phyloP scores from a whole-genome alignment of 2,329 filamentous ascomycete genomes.

The Colletotrichum sublineola region DNA sequence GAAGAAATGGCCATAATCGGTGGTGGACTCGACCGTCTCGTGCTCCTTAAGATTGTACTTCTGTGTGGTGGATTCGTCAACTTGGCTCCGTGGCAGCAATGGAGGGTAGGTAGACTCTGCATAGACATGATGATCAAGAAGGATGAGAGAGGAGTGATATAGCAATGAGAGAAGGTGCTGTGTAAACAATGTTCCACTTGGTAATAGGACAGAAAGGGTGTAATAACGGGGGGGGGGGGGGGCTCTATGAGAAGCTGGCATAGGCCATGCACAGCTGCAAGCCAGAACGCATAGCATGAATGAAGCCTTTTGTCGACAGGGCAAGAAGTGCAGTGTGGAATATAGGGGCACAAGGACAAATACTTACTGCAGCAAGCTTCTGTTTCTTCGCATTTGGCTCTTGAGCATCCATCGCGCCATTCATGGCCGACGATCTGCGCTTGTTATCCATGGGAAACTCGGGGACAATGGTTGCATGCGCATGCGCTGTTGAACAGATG shows the following conservation, averaged over 20 bases:
- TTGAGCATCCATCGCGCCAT: conserved; percentile 61
- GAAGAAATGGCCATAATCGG: conserved; percentile 78
- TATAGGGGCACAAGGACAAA: conserved; percentile 37
- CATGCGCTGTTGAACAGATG: conserved; percentile 20
- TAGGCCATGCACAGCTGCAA: conserved; percentile 9
- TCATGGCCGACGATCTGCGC: conserved; percentile 63
- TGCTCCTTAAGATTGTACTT: conserved; percentile 65
- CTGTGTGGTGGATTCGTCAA: conserved; percentile 42
- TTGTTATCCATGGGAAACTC: conserved; percentile 65
- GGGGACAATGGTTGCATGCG: conserved; percentile 22
- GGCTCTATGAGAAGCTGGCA: neutral
- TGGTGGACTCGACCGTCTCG: conserved; percentile 78
- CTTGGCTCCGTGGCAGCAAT: conserved; percentile 33
- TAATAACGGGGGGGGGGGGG: neutral
- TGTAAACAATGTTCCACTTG: conserved; percentile 6
- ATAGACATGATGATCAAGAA: conserved; percentile 15
- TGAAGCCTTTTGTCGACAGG: conserved; percentile 39
- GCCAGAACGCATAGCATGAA: neutral
- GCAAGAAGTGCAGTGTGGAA: conserved; percentile 42
- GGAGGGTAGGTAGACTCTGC: conserved; percentile 22
- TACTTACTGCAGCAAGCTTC: conserved; percentile 64
- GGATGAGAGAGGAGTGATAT: conserved; percentile 6
- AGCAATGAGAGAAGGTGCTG: conserved; percentile 14
- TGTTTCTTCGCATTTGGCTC: conserved; percentile 70
- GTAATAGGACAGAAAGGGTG: neutral